These are phyloP conservation scores for Hamamelis virginiana DNA, from an alignment of 164 flowering plant genomes.

Conservation along the genomic window DNA sequence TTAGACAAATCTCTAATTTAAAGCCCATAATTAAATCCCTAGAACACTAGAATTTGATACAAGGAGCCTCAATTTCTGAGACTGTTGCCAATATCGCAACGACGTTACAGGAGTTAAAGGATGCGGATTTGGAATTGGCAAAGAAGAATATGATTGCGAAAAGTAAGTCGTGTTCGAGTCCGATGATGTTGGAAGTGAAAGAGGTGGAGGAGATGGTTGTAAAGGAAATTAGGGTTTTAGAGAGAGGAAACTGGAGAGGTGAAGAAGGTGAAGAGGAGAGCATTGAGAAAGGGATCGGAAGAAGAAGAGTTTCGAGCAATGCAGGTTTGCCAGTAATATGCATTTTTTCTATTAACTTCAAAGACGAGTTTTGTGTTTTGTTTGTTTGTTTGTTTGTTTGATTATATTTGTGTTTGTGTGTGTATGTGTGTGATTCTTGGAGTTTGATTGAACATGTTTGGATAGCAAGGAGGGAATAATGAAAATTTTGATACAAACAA, in stretches of 20 bases:
- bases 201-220: slow-evolving; percentile 23
- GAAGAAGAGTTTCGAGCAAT: slow-evolving; percentile 74
- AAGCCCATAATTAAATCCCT: slow-evolving; percentile 50
- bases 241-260: slow-evolving; percentile 19
- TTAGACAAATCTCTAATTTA: slow-evolving; percentile 46
- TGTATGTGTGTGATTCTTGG: not conserved
- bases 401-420: too few species aligned
- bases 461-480: not conserved
- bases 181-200: slow-evolving; percentile 37
- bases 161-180: slow-evolving; percentile 38
- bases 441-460: not conserved
- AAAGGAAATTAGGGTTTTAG: slow-evolving; percentile 41
- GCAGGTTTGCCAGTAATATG: slow-evolving; percentile 61
- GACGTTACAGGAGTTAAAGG: slow-evolving; percentile 44
- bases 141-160: slow-evolving; percentile 45
- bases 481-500: not conserved
- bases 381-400: not conserved
- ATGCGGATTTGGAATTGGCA: slow-evolving; percentile 23
- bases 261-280: slow-evolving; percentile 26
- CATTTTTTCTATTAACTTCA: slow-evolving; percentile 8
- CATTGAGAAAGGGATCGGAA: slow-evolving; percentile 74
- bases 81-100: slow-evolving; percentile 27
- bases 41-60: slow-evolving; percentile 23
- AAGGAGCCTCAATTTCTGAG: slow-evolving; percentile 33
- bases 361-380: slow-evolving; percentile 25